Base-by-base conservation (phyloP, 306 rosid species). In the Astragalus glycyphyllos region DNA sequence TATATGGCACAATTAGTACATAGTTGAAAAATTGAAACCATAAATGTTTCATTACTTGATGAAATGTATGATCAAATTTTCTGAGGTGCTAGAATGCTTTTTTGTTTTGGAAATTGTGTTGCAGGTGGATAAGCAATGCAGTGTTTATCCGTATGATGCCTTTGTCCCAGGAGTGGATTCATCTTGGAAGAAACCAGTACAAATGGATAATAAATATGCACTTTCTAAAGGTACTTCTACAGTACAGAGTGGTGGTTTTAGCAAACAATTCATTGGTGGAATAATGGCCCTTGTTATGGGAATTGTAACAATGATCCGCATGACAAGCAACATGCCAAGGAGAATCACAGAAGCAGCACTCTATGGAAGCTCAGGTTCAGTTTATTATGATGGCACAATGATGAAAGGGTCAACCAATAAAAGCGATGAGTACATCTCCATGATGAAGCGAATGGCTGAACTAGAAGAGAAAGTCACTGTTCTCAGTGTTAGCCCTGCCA, bases 401-500 rank as follows among this genome's bases (percentile, higher is more conserved):
- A 67, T 62, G 57, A 87, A 79, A 74, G 58, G 11, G 10, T 10
- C 63, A 7, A 8, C 55, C 46, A 73, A 89, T 74, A 59, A 89
- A 44, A 73, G 10, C 34, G 32, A 58, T 20, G 96, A 89, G 53
- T 80, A 89, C 74, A 83, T 79, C 84, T 8, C 65, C 42, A 66
- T 89, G 86, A 83, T 89, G 89, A 95, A 87, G 63, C 92, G 90
- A 74, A 89, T 95, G 95, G 91, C 96, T 6, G 97, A 91, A 35
- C 79, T 95, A 10, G 99, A 91, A 77, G 91, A 89, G 62, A 95
- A 77, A 54, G 79, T 95, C 44, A 74, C 13, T 57, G 75, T 51
- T 58, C 87, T 91, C 60, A 58, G 17, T 79, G 56, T 5, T 12
- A 83, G 68, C 38, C 91, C 95, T 2, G 35, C 77, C 63, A 89